Base-by-base conservation (phyloP, 441 rosid genomes). In the Dalechampia spathulata region DNA sequence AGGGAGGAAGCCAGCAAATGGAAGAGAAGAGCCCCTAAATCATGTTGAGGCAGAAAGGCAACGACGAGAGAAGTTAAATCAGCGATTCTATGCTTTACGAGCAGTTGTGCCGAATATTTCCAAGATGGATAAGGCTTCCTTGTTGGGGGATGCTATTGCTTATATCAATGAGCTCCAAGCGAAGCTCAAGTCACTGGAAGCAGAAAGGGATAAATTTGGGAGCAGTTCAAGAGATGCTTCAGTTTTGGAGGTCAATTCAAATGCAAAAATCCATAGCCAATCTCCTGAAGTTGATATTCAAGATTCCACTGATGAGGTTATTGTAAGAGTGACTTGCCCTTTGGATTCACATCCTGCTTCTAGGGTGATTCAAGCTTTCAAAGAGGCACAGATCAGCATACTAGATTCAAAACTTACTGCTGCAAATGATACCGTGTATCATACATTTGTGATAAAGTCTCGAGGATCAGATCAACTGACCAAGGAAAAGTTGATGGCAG, bases 41-140 rank as follows among this genome's bases (percentile, higher is more conserved):
- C 91, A 84, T 22, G 91, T 84, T 25, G 91, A 84, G 68, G 91
- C 91, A 8, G 91, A 84, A 68, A 73, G 91, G 72, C 91, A 81
- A 48, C 74, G 91, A 11, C 72, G 91, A n/a, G 91, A 84, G 68
- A 84, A 84, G 77, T 71, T 84, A 55, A 84, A 84, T 63, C 87
- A 84, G 63, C 71, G 82, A 28, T 84, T 84, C 68, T 84, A 81
- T 38, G 87, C 87, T 0, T 66, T 84, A 34, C 70, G 91, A 16
- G 85, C 91, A 19, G 91, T 84, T 22, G 91, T 84, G 30, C 91
- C 91, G 10, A 84, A 84, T 64, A 81, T 84, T 63, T 84, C 91
- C n/a, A 84, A 84, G 77, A 84, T 84, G 91, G 91, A 84, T 61
- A 83, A 83, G 64, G 90, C 90, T 7, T 83, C 90, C 2, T 63